Evolutionary conservation across 1,284 basidiomycete genomes (phyloP), one percentile per base, ranked within the genome.

Genomic region (Earliella scabrosa): DNA sequence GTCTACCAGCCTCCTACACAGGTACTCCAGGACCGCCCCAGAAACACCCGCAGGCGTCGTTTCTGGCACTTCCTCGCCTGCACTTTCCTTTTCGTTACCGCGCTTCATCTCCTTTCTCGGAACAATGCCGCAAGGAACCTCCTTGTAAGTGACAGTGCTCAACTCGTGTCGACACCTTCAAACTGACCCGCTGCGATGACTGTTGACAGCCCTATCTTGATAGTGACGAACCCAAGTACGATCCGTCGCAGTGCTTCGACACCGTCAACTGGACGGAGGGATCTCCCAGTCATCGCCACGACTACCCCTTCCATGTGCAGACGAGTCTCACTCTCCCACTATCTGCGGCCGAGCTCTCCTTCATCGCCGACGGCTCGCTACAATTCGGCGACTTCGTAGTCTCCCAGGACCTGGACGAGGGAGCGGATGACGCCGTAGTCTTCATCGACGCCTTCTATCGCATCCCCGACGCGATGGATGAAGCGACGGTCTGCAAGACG

Each of bases 301-400:
- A 44, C 2, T 20, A 13, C 10, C 48, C 49, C 8, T 50, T 49
- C 26, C 54, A 49, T 23, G 54, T 52, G 21, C 45, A 34, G n/a
- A 45, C 66, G 2, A 61, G 60, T 20, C 48, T 70, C 34, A 50
- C 63, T 5, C 60, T 71, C 10, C 69, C 70, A 1, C 7, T 69
- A 23, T 43, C 54, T 23, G 65, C 67, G 0, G 59, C 66, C 36
- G 53, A 66, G 43, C 55, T 73, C 9, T 63, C 68, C 53, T 66
- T 73, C 51, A 10, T 68, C 14, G 38, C 63, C 10, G 58, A 59
- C 20, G 71, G 70, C n/a, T 21, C 53, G 14, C 54, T 64, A n/a
- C 55, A 69, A 1, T 46, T 64, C 34, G 71, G 71, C 6, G 9
- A 54, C 29, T 57, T 74, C 45, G 43, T 63, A 18, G 52, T 70